These are phyloP conservation scores for Lactifluus hygrophoroides DNA, from an alignment of 768 basidiomycete species.

Conservation along the genomic window DNA sequence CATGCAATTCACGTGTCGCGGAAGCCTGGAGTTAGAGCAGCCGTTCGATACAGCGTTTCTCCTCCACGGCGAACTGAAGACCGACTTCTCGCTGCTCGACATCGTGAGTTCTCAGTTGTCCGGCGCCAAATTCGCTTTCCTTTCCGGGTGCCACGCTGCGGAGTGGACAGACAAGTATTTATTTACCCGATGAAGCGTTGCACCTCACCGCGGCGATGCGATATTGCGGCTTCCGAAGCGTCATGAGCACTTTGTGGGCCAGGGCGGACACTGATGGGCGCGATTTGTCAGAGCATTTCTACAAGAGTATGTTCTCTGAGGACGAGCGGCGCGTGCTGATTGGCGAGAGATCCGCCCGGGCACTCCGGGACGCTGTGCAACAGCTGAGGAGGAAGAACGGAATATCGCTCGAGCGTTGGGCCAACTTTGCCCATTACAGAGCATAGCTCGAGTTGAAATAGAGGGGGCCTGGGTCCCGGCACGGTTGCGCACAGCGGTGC, in stretches of 20 bases:
- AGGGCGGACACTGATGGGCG: not conserved
- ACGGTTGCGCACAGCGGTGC: no score
- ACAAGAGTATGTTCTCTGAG: not conserved
- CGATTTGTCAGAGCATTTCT: not conserved
- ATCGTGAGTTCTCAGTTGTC: not conserved
- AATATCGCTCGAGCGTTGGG: conserved; percentile 1
- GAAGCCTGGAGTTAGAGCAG: not conserved
- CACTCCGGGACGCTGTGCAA: not conserved
- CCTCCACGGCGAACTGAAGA: not conserved
- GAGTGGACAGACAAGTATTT: not conserved
- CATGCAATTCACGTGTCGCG: conserved; percentile 7
- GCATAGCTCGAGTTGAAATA: not conserved
- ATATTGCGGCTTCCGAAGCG: conserved; percentile 3
- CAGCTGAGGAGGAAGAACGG: conserved; percentile 3
- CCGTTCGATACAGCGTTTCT: not conserved
- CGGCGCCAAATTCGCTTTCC: conserved; percentile 1
- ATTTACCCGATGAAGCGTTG: conserved; percentile 6
- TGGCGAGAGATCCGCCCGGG: not conserved
- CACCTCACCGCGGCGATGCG: not conserved
- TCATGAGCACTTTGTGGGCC: conserved; percentile 1
- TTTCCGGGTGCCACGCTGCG: conserved; percentile 8
- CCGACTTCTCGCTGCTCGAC: not conserved
- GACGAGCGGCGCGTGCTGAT: not conserved
- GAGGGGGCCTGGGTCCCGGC: no score
- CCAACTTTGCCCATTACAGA: conserved; percentile 4